A percentile compares a stretch with the other conserved stretches of the same genome.
These are phyloP conservation scores for Arthrocladium fulminans DNA, from an alignment of 2,329 filamentous ascomycete species.

Conservation along the genomic window DNA sequence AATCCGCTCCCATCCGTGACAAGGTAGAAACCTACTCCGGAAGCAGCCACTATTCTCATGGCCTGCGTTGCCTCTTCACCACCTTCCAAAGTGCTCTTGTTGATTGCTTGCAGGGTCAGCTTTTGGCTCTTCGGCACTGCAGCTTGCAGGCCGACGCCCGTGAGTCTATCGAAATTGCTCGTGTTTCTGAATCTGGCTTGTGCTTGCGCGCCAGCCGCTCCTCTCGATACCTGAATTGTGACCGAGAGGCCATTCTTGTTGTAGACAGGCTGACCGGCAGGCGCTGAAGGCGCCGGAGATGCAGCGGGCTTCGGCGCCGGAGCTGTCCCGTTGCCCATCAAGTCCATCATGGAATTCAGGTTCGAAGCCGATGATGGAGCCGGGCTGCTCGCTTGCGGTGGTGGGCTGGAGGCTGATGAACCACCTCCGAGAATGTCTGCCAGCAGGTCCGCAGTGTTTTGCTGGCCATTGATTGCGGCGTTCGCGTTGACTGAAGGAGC, in stretches of 20 bases:
- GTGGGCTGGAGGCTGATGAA: slow-evolving; percentile 46
- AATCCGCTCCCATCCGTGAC: background rate
- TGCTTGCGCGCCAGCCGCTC: slow-evolving; percentile 61
- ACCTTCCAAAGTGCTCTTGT: slow-evolving; percentile 63
- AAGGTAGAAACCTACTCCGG: slow-evolving; percentile 62
- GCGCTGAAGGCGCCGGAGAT: slow-evolving; percentile 34
- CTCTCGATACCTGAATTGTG: slow-evolving; percentile 75
- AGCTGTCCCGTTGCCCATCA: slow-evolving; percentile 51
- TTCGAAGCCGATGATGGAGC: slow-evolving; percentile 49
- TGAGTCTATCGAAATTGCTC: slow-evolving; percentile 56
- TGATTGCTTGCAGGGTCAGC: slow-evolving; percentile 83
- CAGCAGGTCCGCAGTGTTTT: slow-evolving; percentile 75
- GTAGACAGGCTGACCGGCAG: slow-evolving; percentile 59
- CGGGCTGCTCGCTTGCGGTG: slow-evolving; percentile 43
- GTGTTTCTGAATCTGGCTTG: slow-evolving; percentile 75
- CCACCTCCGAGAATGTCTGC: slow-evolving; percentile 82
- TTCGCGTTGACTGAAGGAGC: slow-evolving; percentile 51
- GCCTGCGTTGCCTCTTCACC: slow-evolving; percentile 79
- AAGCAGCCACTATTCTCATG: slow-evolving; percentile 78
- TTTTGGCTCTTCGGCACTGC: slow-evolving; percentile 96
- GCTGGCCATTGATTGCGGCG: slow-evolving; percentile 46
- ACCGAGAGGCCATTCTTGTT: slow-evolving; percentile 76
- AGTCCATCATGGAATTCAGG: slow-evolving; percentile 76
- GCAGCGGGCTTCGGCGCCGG: slow-evolving; percentile 43
- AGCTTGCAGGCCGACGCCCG: slow-evolving; percentile 75